Conservation (phyloP, 2,329 filamentous ascomycete species). For the Dothideomycetidae sp. region DNA sequence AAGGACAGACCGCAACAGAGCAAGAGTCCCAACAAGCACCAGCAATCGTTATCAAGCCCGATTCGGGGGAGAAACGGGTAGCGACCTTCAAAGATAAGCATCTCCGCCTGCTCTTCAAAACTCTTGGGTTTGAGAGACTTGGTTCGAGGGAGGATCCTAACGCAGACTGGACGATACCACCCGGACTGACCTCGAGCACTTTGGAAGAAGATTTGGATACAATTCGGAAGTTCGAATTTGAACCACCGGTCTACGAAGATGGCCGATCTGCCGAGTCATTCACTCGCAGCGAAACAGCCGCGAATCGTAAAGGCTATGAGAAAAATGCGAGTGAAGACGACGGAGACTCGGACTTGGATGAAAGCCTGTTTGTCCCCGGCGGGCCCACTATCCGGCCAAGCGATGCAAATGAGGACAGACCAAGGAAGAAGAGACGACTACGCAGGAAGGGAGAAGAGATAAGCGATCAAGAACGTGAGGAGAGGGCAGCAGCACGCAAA, state of each 20-base stretch:
- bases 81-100: conserved; percentile 84
- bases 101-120: conserved; percentile 67
- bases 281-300: conserved; percentile 54
- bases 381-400: conserved; percentile 47
- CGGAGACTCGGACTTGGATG: conserved; percentile 21
- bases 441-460: conserved; percentile 40
- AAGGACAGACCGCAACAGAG: conserved; percentile 10
- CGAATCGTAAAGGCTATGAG: conserved; percentile 12
- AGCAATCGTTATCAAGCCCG: conserved; percentile 44
- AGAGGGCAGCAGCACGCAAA: conserved; percentile 46
- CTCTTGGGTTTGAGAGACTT: conserved; percentile 54
- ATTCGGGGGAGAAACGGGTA: conserved; percentile 50
- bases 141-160: conserved; percentile 58
- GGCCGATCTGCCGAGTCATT: conserved; percentile 61
- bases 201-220: conserved; percentile 55
- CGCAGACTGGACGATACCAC: conserved; percentile 64
- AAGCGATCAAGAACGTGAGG: conserved; percentile 45
- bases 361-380: conserved; percentile 54
- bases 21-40: conserved; percentile 29
- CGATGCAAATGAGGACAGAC: conserved; percentile 34
- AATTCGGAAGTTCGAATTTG: conserved; percentile 66
- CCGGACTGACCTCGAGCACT: conserved; percentile 46
- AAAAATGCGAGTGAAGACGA: conserved; percentile 10
- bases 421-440: conserved; percentile 48
- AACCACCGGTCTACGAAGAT: conserved; percentile 63